phyloP scores from a whole-genome alignment of 495 filamentous ascomycete genomes.

The Neurospora sp. region DNA sequence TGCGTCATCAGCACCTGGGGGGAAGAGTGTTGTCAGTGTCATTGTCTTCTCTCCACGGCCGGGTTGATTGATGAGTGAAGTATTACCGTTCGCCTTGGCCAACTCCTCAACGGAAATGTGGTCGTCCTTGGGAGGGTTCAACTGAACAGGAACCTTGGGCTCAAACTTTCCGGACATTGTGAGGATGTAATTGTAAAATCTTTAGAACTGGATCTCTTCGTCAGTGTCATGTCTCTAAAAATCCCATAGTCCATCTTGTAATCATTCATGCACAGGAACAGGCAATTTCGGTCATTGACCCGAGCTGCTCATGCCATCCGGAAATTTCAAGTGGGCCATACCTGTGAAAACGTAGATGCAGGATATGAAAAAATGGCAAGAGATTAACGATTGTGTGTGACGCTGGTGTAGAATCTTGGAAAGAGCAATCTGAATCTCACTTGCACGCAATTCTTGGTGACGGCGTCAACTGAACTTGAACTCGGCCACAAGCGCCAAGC shows the following conservation, averaged over 20 bases:
- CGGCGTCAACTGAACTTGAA: not conserved
- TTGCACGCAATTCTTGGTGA: not conserved
- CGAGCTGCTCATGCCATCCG: not conserved
- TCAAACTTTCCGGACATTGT: slow-evolving; percentile 63
- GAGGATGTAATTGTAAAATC: not conserved
- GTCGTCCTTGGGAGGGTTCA: slow-evolving; percentile 83
- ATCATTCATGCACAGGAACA: not conserved
- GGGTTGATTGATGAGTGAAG: not conserved
- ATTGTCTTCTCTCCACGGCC: not conserved
- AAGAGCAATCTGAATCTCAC: not conserved
- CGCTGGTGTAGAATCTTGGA: not conserved
- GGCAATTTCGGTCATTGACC: not conserved
- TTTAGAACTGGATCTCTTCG: not conserved
- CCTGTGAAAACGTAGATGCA: not conserved
- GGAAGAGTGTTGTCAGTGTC: not conserved
- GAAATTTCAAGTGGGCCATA: not conserved
- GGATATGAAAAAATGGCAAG: not conserved
- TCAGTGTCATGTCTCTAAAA: not conserved
- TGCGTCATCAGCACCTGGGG: slow-evolving; percentile 45
- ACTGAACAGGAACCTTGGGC: slow-evolving; percentile 71
- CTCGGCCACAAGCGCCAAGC: not conserved
- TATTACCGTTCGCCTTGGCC: slow-evolving; percentile 69
- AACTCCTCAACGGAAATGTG: slow-evolving; percentile 66
- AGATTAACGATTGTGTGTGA: not conserved
- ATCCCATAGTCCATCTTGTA: not conserved